Conservation (phyloP, 192 early-diverging fungal genomes). For the Entomortierella chlamydospora region DNA sequence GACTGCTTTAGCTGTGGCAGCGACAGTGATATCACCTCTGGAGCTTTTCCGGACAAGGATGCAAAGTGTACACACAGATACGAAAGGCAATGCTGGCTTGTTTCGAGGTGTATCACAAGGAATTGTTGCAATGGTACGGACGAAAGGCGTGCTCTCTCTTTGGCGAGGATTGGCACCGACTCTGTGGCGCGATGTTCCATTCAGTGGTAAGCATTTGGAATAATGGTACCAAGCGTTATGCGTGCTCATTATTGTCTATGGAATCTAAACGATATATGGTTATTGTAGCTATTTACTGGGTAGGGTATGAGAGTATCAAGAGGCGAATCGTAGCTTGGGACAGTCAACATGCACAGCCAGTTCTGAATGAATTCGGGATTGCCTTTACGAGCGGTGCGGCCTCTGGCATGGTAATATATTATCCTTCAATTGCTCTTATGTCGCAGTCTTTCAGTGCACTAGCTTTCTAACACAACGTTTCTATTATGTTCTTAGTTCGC, state of each 20-base stretch:
- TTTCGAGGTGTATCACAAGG: slow-evolving; percentile 69
- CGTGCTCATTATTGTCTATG: background rate
- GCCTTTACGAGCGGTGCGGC: slow-evolving; percentile 86
- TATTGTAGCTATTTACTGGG: slow-evolving; percentile 87
- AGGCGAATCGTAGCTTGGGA: slow-evolving; percentile 38
- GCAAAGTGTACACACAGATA: slow-evolving; percentile 76
- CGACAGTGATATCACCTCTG: slow-evolving; percentile 85
- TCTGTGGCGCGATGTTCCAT: slow-evolving; percentile 95
- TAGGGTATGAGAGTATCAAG: slow-evolving; percentile 87
- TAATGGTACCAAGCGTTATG: background rate
- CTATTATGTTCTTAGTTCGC: slow-evolving; percentile 72
- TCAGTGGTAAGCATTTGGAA: slow-evolving; percentile 68
- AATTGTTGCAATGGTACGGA: slow-evolving; percentile 69
- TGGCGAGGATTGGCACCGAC: slow-evolving; percentile 92
- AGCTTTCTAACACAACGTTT: background rate
- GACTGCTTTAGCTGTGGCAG: slow-evolving; percentile 69
- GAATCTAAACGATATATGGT: background rate
- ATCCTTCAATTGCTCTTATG: background rate
- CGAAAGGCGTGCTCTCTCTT: slow-evolving; percentile 70
- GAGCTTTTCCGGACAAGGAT: slow-evolving; percentile 93
- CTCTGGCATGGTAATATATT: slow-evolving; percentile 77
- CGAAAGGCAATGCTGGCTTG: slow-evolving; percentile 58
- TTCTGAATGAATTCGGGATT: slow-evolving; percentile 68
- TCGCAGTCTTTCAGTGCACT: too few relatives aligned
- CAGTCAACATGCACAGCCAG: slow-evolving; percentile 1